Evolutionary conservation across 2,329 filamentous ascomycete species (phyloP).

Genomic region (Aspergillus fumigatiaffinis): DNA sequence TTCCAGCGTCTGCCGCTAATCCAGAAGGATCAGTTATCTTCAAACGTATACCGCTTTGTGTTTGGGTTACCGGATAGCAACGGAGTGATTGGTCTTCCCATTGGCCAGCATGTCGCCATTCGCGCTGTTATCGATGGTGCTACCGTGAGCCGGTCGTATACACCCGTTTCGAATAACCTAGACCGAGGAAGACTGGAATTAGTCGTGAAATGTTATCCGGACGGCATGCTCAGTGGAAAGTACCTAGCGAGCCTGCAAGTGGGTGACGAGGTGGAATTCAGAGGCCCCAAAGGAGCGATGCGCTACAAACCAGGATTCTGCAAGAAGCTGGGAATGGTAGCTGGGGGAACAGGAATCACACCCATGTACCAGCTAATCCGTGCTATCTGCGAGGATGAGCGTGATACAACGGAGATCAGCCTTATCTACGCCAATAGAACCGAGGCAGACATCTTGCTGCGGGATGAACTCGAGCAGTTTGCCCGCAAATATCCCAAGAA

Average conservation of each 20-base stretch:
- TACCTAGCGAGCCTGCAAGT: slow-evolving; percentile 27
- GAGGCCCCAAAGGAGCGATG: slow-evolving; percentile 35
- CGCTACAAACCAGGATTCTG: slow-evolving; percentile 26
- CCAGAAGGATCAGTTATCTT: slow-evolving; percentile 16
- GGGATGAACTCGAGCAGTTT: slow-evolving; percentile 53
- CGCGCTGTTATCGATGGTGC: slow-evolving; percentile 46
- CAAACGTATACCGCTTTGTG: slow-evolving; percentile 40
- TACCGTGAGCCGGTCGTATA: slow-evolving; percentile 51
- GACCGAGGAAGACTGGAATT: slow-evolving; percentile 32
- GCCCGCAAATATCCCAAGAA: slow-evolving; percentile 50
- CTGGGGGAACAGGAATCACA: slow-evolving; percentile 39
- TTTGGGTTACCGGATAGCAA: slow-evolving; percentile 46
- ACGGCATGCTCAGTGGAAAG: slow-evolving; percentile 27
- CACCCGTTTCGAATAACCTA: slow-evolving; percentile 38
- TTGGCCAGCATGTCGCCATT: slow-evolving; percentile 55
- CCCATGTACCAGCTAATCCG: slow-evolving; percentile 61
- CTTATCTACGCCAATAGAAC: slow-evolving; percentile 58
- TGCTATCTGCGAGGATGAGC: slow-evolving; percentile 58
- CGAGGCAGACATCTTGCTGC: slow-evolving; percentile 58
- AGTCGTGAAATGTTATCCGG: slow-evolving; percentile 34
- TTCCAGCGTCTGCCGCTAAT: slow-evolving; percentile 48
- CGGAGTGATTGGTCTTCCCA: slow-evolving; percentile 52
- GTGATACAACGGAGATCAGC: slow-evolving; percentile 54
- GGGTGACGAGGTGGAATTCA: slow-evolving; percentile 30
- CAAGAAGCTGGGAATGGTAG: slow-evolving; percentile 35